phyloP scores from a whole-genome alignment of 2,329 filamentous ascomycete species.

The Aciculosporium take region DNA sequence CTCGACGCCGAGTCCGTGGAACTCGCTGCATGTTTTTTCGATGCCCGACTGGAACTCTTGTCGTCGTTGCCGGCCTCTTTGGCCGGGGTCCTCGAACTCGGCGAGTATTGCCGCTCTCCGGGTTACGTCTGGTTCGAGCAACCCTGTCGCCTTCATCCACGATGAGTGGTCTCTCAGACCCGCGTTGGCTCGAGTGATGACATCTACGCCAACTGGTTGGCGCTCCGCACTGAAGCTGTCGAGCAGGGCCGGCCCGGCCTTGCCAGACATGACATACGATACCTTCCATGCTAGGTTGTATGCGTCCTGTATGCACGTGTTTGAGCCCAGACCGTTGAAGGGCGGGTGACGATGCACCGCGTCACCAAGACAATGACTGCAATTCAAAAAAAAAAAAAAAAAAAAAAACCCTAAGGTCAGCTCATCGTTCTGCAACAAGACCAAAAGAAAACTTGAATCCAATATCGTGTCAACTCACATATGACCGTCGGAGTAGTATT shows the following conservation, averaged over 20 bases:
- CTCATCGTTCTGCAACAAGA: not conserved
- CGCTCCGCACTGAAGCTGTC: conserved; percentile 30
- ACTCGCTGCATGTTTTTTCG: conserved; percentile 30
- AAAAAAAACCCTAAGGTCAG: too few species aligned
- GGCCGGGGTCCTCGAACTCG: conserved; percentile 24
- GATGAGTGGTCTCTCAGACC: conserved; percentile 36
- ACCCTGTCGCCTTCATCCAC: conserved; percentile 32
- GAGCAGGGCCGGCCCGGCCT: conserved; percentile 23
- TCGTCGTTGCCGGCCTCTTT: conserved; percentile 24
- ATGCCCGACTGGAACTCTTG: conserved; percentile 26
- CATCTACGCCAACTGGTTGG: conserved; percentile 31
- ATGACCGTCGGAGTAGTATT: conserved; percentile 37
- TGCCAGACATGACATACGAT: conserved; percentile 24
- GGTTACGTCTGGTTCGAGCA: conserved; percentile 23
- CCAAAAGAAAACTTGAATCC: not conserved
- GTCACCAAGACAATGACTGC: conserved; percentile 40
- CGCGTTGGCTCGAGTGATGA: conserved; percentile 43
- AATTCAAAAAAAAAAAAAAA: too few species aligned
- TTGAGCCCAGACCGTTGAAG: conserved; percentile 40
- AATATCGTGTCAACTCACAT: conserved; percentile 25
- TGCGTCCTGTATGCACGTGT: conserved; percentile 44
- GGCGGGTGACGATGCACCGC: conserved; percentile 45
- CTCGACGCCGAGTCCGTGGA: conserved; percentile 41
- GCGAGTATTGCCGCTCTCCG: conserved; percentile 24
- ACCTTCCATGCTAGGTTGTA: conserved; percentile 44